A percentile compares a stretch with the other conserved stretches of the same genome.
These are phyloP conservation scores for Cyclospora cayetanensis DNA, from an alignment of 169 alveolate species.

Conservation along the genomic window DNA sequence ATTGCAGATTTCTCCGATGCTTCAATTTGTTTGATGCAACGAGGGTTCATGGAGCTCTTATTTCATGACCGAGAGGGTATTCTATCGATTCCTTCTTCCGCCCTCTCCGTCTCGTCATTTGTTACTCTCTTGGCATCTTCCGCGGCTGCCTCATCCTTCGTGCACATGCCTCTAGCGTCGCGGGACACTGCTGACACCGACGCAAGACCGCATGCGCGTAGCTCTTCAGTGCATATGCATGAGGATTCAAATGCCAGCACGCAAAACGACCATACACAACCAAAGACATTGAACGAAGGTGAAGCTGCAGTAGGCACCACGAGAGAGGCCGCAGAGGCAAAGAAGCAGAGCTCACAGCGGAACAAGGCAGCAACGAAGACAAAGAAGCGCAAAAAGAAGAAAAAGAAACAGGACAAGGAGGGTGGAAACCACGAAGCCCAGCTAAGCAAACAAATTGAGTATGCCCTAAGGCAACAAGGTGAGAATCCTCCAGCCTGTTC, in stretches of 20 bases:
- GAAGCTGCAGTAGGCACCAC: no score
- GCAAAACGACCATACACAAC: no score
- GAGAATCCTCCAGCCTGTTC: neutral
- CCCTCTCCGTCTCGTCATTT: neutral
- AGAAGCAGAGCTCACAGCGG: no score
- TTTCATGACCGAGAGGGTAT: neutral
- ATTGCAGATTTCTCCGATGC: slow-evolving; percentile 17
- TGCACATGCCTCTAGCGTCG: no score
- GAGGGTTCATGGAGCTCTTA: neutral
- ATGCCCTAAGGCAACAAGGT: slow-evolving; percentile 5
- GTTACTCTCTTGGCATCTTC: no score
- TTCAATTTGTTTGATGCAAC: neutral
- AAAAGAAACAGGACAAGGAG: neutral
- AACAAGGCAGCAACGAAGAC: neutral
- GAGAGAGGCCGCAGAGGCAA: no score
- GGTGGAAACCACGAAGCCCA: neutral
- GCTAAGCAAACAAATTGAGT: neutral
- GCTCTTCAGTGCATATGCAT: no score
- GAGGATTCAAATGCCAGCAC: no score
- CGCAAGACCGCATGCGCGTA: no score
- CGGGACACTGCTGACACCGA: no score
- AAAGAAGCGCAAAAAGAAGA: neutral
- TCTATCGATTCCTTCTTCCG: neutral
- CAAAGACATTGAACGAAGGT: no score
- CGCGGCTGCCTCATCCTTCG: no score